These are phyloP conservation scores for Dryas alaskensis DNA, from an alignment of 306 rosid species.

Conservation along the genomic window DNA sequence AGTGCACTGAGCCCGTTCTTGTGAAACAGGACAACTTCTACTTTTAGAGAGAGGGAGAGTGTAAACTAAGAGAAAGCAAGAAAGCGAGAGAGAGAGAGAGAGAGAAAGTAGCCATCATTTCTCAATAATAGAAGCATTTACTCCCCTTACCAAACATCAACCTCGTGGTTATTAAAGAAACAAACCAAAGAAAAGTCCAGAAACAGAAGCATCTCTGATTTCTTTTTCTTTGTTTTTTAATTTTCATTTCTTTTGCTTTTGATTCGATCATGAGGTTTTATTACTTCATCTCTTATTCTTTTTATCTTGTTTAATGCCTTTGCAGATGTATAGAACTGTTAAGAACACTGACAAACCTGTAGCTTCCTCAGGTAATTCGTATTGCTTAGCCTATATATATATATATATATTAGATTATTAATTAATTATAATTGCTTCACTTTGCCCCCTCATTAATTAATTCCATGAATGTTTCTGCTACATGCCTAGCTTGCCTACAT, in stretches of 20 bases:
- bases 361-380: constrained; percentile 73
- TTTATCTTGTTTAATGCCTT: constrained; percentile 22
- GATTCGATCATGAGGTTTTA: background rate
- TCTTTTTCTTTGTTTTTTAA: background rate
- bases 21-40: constrained; percentile 67
- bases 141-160: constrained; percentile 81
- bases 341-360: constrained; percentile 90
- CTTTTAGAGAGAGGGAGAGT: constrained; percentile 50
- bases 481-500: too few species aligned
- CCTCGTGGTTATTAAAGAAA: constrained; percentile 53
- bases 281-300: background rate
- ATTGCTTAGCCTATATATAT: background rate
- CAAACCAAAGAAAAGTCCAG: constrained; percentile 34
- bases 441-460: background rate
- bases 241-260: constrained; percentile 13
- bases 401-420: too few species aligned
- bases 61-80: constrained; percentile 29
- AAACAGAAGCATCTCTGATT: constrained; percentile 34
- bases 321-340: constrained; percentile 93
- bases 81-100: constrained; percentile 23
- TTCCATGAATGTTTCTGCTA: constrained; percentile 17
- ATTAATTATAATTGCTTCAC: too few species aligned
- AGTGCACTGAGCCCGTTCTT: constrained; percentile 38
- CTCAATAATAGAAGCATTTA: constrained; percentile 85
- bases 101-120: constrained; percentile 83